Conservation (phyloP, 352 stramenopile genomes). For the Phytopythium kandeliae region DNA sequence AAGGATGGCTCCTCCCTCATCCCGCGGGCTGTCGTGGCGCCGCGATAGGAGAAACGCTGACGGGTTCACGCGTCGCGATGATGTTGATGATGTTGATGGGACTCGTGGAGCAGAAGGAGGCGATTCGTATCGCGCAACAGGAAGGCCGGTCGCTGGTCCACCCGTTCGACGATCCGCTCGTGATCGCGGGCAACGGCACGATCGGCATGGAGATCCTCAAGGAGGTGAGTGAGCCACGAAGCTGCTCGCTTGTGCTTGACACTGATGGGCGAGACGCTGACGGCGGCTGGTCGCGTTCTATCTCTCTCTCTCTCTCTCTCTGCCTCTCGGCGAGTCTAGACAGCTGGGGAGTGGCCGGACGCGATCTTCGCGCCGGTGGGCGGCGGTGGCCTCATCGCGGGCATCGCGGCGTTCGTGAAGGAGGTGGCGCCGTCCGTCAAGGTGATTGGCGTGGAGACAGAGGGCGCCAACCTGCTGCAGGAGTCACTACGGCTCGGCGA, state of each 20-base stretch:
- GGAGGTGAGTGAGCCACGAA: constrained; percentile 46
- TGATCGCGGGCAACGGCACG: constrained; percentile 98
- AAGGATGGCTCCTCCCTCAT: no score
- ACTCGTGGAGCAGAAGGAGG: constrained; percentile 61
- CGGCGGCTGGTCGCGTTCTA: no score
- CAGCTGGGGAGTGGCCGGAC: constrained; percentile 86
- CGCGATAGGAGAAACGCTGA: no score
- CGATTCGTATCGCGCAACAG: constrained; percentile 85
- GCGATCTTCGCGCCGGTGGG: constrained; percentile 97
- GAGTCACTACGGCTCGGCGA: constrained; percentile 76
- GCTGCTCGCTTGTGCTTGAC: no score
- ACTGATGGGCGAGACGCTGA: no score
- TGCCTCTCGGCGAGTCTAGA: constrained; percentile 17
- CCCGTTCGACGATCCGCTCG: constrained; percentile 96
- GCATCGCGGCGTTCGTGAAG: constrained; percentile 91
- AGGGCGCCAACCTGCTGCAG: constrained; percentile 94
- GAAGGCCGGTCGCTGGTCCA: constrained; percentile 95
- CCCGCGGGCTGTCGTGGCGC: no score
- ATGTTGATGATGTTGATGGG: not conserved
- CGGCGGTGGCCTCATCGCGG: constrained; percentile 95
- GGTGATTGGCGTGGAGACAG: constrained; percentile 96
- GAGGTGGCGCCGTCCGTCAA: constrained; percentile 84
- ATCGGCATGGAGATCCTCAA: constrained; percentile 94
- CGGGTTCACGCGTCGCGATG: no score
- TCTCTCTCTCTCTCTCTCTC: no score